These are phyloP conservation scores for Cerrena zonata DNA, from an alignment of 1,284 basidiomycete species.

Conservation along the genomic window DNA sequence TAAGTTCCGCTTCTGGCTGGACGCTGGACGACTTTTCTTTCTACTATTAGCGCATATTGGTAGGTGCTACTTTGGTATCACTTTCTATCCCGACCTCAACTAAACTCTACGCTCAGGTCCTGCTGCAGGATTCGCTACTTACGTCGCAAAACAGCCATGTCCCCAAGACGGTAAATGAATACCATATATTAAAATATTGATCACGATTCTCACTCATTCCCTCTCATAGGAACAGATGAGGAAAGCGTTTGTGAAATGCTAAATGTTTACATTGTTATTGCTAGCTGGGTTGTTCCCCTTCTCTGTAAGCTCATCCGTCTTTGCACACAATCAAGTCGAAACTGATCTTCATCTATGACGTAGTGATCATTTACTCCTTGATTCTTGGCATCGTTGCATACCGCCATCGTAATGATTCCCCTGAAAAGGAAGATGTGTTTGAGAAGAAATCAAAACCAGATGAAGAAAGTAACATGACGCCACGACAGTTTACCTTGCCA, in stretches of 20 bases:
- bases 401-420: background rate
- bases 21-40: slow-evolving; percentile 47
- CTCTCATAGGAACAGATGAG: slow-evolving; percentile 33
- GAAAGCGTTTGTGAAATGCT: slow-evolving; percentile 43
- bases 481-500: slow-evolving; percentile 8
- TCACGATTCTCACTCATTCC: background rate
- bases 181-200: background rate
- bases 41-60: slow-evolving; percentile 47
- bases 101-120: slow-evolving; percentile 31
- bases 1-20: slow-evolving; percentile 51
- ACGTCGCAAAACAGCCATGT: slow-evolving; percentile 41
- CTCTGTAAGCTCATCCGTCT: slow-evolving; percentile 36
- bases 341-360: background rate
- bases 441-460: background rate
- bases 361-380: slow-evolving; percentile 18
- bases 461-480: background rate
- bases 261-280: slow-evolving; percentile 44
- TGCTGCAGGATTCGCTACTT: slow-evolving; percentile 40
- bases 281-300: slow-evolving; percentile 50
- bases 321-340: background rate
- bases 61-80: slow-evolving; percentile 15
- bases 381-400: slow-evolving; percentile 13
- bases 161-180: slow-evolving; percentile 33
- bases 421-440: background rate
- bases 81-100: no score